phyloP scores from a whole-genome alignment of 2,329 filamentous ascomycete species.

The Neurospora crassa region DNA sequence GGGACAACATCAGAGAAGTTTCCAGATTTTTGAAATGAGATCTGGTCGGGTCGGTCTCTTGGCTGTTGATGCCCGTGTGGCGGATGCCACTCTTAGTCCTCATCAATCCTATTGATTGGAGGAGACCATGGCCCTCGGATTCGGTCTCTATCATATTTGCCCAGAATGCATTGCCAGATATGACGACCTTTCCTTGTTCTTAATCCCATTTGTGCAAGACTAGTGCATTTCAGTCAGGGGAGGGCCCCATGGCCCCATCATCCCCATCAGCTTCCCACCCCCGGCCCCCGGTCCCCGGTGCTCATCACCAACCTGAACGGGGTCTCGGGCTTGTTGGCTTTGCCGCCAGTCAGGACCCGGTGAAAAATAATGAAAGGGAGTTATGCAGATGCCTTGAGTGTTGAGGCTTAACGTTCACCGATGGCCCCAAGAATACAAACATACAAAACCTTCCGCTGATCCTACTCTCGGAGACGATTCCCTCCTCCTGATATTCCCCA shows the following conservation, averaged over 20 bases:
- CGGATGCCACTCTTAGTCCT: background rate
- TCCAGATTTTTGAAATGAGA: background rate
- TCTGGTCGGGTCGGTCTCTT: background rate
- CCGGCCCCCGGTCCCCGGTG: background rate
- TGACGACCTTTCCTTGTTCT: background rate
- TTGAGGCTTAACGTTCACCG: background rate
- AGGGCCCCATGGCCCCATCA: background rate
- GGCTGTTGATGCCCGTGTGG: background rate
- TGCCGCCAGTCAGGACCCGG: background rate
- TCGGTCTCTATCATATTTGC: background rate
- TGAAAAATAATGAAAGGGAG: background rate
- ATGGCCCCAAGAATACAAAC: background rate
- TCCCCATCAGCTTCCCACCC: background rate
- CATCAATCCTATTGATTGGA: background rate
- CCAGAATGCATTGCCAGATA: background rate
- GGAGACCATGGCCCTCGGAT: background rate
- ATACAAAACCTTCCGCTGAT: background rate
- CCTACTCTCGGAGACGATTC: background rate
- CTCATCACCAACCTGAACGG: background rate
- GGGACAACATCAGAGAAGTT: background rate
- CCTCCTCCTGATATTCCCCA: background rate
- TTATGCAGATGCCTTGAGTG: background rate
- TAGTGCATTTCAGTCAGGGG: background rate
- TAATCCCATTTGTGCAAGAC: background rate
- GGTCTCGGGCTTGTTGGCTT: background rate